Base-by-base conservation (phyloP, 495 filamentous ascomycete species). In the Bacidia gigantensis region DNA sequence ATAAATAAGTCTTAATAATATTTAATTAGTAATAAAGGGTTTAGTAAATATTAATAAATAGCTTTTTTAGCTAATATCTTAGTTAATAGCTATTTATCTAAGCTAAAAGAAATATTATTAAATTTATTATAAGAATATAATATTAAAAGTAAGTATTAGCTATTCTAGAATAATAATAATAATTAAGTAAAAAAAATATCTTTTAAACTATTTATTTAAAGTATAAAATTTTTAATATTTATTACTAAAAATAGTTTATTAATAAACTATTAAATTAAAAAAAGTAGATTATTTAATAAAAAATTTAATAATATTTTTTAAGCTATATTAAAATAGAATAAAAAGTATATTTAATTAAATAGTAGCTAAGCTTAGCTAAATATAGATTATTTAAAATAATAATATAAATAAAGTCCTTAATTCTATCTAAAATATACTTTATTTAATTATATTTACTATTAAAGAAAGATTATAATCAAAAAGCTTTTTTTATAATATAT, bases 201-300 rank as follows among this genome's bases (percentile, higher is more conserved):
- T 14, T 35, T 35, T 35, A 35, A 35, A 35, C 14, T 35, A 35
- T 5, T 7, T 35, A 35, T 7, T 35, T 35, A 12, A 1, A 50
- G 18, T 50, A 50, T 50, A 1, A 25, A 25, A 10, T 17, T 35
- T 3, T 50, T 50, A 50, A 50, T 32, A 39, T 35, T 50, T 3
- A 39, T 35, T 25, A 7, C 2, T 26, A 49, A 18, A 10, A 35
- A 35, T 35, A 35, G 7, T 35, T 35, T 35, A 35, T 35, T 35
- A 35, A 35, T 35, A 35, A 35, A 14, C 29, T 35, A 35, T 35
- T 35, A 35, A 35, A 14, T 14, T 7, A 35, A 35, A 14, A 5
- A 35, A 14, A 35, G 14, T 7, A 35, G 5, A 35, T 7, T 35
- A 35, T 7, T 35, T 35, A 35, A 35, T 35, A 35, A 14, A 5